Evolutionary conservation across 176 grass and related monocot species (phyloP), one percentile per base, ranked within the genome.

Genomic region (Phoenix roebelenii): DNA sequence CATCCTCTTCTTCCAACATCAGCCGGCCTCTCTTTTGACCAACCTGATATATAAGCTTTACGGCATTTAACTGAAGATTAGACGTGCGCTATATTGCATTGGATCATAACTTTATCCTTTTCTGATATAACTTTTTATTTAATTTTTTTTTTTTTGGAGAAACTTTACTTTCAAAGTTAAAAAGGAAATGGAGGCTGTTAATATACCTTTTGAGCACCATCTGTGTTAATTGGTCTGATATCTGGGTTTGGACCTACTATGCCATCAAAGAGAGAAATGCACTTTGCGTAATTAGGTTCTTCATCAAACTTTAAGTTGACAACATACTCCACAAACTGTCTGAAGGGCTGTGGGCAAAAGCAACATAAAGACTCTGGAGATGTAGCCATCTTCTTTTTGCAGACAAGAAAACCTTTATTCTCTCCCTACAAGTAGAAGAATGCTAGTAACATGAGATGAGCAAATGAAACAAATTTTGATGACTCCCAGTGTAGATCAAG

Each of bases 251-350:
- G 79, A 48, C 94, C 85, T 65, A 99, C 88, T 78, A 99, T 67
- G 50, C 79, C 83, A 79, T 99, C 88, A 60, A 99, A 99, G 55
- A 93, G 68, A 6, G 94, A 99, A 57, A 93, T 83, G 68, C 82
- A 99, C 72, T 93, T 99, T 52, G 88, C 94, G 72, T 99, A 99
- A 58, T 89, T 86, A 44, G 94, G 94, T 71, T 93, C 88, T 55
- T 99, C 94, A n/a, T 93, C 88, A 85, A 99, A 99, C 64, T 93
- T 99, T 78, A 99, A 89, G 71, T 99, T 99, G 53, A 99, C 85
- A 17, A 99, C 94, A 79, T 93, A 99, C 6, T 99, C 94, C 15
- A 99, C 77, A 74, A 99, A 99, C 49, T 93, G 79, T 70, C 64
- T 85, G 68, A 99, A 99, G 18, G 94, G 85, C 50, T 80, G 63